Evolutionary conservation across 164 flowering plant species (phyloP), one percentile per base, ranked within the genome.

Genomic region (Aristolochia fimbriata): DNA sequence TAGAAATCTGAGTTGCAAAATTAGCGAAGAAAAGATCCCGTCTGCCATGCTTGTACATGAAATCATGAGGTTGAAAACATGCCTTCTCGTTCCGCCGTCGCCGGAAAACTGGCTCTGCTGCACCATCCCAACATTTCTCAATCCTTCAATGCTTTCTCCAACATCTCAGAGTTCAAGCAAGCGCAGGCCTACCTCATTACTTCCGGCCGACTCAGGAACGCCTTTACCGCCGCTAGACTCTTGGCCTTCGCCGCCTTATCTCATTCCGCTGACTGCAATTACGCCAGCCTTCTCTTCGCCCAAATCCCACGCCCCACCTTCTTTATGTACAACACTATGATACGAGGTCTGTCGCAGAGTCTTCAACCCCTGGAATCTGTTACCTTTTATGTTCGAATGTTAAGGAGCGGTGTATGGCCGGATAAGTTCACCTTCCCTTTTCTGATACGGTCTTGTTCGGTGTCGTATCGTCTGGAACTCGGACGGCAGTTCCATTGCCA

Each of bases 381-480:
- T 47, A 0, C 55, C 1, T 48, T 63, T 52, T 74, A 71, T 45
- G 15, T 60, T 17, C 47, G 66, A 7, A 68, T 74, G 78, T 65
- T 60, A 20, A 62, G 59, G 4, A 6, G 53, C 15, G 58, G 59
- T 8, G n/a, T 71, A 43, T 45, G 25, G 17, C 78, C 73, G 2
- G 70, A 75, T 59, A 63, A 54, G 10, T 69, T 68, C 62, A 71
- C 78, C 12, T 71, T 56, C 71, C 70, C 78, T 50, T 72, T 69
- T 31, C 55, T 69, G 5, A 27, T 75, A 8, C 56, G 60, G 8
- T 63, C 71, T 7, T 75, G 69, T 50, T 57, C 66, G 19, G 15
- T 53, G 43, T 59, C 59, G 1, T 49, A 45, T 6, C 12, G 5
- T 15, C 57, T 62, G 15, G 30, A 20, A n/a, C 62, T 64, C 16